Evolutionary conservation across 352 stramenopile genomes (phyloP), one percentile per base, ranked within the genome.

Genomic region (Phytophthora ohioensis): DNA sequence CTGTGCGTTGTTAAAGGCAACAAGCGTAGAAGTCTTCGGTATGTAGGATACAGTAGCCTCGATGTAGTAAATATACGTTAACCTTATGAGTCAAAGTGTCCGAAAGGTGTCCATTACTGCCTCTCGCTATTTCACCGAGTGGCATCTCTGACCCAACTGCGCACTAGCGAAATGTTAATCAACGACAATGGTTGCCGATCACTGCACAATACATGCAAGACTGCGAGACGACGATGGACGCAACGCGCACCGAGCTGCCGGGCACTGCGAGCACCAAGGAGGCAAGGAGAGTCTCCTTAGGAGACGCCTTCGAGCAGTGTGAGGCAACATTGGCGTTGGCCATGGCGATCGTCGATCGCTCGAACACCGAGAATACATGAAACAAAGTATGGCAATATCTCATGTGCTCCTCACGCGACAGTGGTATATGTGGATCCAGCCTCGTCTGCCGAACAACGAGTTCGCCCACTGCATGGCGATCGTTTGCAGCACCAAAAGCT

Each of bases 361-460:
- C 59, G 17, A 49, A 62, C 64, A 71, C 57, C 64, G 57, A 71
- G 35, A 67, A 41, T 15, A 54, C 51, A 30, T 66, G 64, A 36
- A 49, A 51, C 30, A 56, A 42, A 71, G 31, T 71, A 71, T 67
- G 47, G 17, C 42, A 10, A 73, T 72, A 72, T 76, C 57, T 76
- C 69, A 76, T 43, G 69, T 71, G 53, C 54, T 71, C 67, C 34
- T 75, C 55, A 71, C 61, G 41, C 46, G 63, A 53, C 4, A 69
- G 54, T 74, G 27, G 35, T 35, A 71, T 10, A 7, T 3, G 5
- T 62, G 51, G 41, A 68, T 60, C 31, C 34, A 69, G 17, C 32
- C 41, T 69, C 61, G 47, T 71, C 46, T 71, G 56, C 21, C 7
- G 46, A 32, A 45, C 15, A 11, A 55, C 39, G 17, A 34, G 30